Conservation (phyloP, 176 grass and related monocot species). For the Pontederia crassipes region DNA sequence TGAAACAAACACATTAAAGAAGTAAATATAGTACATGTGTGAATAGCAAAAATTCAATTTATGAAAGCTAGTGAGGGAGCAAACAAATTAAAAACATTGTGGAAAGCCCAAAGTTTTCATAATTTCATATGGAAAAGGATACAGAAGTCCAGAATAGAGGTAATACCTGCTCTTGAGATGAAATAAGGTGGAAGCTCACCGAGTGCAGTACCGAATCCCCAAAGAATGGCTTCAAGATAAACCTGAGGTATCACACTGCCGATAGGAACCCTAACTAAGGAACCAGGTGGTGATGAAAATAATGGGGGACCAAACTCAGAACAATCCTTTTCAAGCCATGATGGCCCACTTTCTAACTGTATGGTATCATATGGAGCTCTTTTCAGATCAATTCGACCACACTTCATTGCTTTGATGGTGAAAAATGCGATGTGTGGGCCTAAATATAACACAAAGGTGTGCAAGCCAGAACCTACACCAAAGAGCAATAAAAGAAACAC, state of each 20-base stretch:
- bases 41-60: too few relatives aligned
- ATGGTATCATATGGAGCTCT: constrained; percentile 90
- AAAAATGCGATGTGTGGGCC: constrained; percentile 93
- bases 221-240: constrained; percentile 86
- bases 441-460: constrained; percentile 93
- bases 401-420: constrained; percentile 83
- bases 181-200: constrained; percentile 97
- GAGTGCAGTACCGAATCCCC: constrained; percentile 94
- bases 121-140: too few relatives aligned
- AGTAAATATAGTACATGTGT: too few relatives aligned
- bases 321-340: constrained; percentile 92
- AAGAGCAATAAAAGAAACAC: not conserved
- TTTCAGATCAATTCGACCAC: constrained; percentile 79
- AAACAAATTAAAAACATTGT: too few relatives aligned
- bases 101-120: too few relatives aligned
- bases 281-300: constrained; percentile 35
- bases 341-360: constrained; percentile 59
- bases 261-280: constrained; percentile 61
- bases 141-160: not conserved
- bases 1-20: too few relatives aligned
- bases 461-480: constrained; percentile 79
- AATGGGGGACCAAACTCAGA: constrained; percentile 63
- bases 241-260: constrained; percentile 69
- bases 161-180: constrained; percentile 83
- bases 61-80: too few relatives aligned